Percentiles rank a stretch among this genome's conserved stretches.
phyloP scores from a whole-genome alignment of 345 rosid genomes.

The Sonneratia caseolaris region DNA sequence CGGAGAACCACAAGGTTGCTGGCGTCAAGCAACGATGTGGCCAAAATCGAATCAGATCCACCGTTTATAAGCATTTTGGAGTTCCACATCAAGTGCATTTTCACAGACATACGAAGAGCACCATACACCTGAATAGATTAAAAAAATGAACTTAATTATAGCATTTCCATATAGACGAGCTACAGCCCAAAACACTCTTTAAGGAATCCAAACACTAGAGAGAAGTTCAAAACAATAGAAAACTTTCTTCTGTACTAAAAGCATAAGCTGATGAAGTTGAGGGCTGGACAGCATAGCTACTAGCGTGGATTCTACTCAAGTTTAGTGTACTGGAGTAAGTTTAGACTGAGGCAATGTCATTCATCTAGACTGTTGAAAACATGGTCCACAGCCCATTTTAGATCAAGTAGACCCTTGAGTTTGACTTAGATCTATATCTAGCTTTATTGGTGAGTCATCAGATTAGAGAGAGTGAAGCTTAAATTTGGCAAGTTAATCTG shows the following conservation, averaged over 20 bases:
- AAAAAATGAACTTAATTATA: background rate
- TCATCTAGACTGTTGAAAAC: too few species aligned
- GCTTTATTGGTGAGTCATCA: too few species aligned
- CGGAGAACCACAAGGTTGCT: slow-evolving; percentile 60
- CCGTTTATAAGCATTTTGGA: slow-evolving; percentile 59
- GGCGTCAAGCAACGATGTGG: slow-evolving; percentile 56
- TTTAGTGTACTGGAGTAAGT: too few species aligned
- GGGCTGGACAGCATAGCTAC: background rate
- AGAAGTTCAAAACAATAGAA: background rate
- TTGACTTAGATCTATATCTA: too few species aligned
- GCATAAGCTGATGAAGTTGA: background rate
- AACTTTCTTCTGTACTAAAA: background rate
- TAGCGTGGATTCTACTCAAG: too few species aligned
- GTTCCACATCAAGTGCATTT: slow-evolving; percentile 66
- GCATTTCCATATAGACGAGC: background rate
- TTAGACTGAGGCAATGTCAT: too few species aligned
- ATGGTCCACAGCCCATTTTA: too few species aligned
- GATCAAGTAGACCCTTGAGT: too few species aligned
- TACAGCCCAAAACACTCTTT: background rate
- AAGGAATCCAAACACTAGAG: background rate
- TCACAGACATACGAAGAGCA: slow-evolving; percentile 61
- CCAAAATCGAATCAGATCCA: slow-evolving; percentile 45
- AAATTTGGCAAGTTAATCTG: too few species aligned
- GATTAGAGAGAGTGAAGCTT: too few species aligned
- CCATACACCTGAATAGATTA: slow-evolving; percentile 44